Conservation (phyloP, 2,329 filamentous ascomycete genomes). For the Epichloe baconii region DNA sequence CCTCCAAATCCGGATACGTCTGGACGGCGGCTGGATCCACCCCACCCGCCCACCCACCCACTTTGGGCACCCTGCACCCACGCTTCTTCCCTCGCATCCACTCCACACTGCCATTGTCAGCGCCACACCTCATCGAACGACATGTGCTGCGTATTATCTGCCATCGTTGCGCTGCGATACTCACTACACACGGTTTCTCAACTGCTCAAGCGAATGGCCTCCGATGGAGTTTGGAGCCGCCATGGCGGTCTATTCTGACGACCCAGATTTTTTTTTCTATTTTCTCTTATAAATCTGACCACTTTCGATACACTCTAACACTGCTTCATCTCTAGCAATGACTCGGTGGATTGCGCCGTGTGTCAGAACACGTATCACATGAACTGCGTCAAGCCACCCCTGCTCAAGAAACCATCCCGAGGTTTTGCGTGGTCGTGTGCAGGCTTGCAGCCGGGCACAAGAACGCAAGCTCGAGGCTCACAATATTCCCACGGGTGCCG, state of each 20-base stretch:
- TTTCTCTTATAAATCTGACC: no score
- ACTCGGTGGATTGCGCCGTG: constrained; percentile 94
- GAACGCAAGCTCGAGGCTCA: constrained; percentile 85
- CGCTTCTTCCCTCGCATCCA: constrained; percentile 10
- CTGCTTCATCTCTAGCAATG: constrained; percentile 42
- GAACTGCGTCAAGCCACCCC: constrained; percentile 85
- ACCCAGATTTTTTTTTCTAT: neutral
- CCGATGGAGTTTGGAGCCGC: neutral
- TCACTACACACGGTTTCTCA: neutral
- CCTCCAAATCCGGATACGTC: constrained; percentile 2
- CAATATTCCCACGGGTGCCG: constrained; percentile 64
- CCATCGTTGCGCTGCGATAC: neutral
- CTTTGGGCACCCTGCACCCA: constrained; percentile 6
- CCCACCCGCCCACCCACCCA: constrained; percentile 1
- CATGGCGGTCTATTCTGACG: neutral
- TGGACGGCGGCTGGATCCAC: constrained; percentile 3
- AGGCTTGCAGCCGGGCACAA: constrained; percentile 87
- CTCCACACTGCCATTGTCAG: constrained; percentile 6
- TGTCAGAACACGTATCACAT: constrained; percentile 96
- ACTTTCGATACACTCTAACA: neutral
- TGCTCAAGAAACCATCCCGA: constrained; percentile 90
- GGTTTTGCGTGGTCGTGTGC: constrained; percentile 98
- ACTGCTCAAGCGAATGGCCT: neutral
- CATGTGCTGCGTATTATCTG: neutral
- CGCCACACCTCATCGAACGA: constrained; percentile 4